These are phyloP conservation scores for Paraphaeosphaeria minitans DNA, from an alignment of 2,329 filamentous ascomycete species.

Conservation along the genomic window DNA sequence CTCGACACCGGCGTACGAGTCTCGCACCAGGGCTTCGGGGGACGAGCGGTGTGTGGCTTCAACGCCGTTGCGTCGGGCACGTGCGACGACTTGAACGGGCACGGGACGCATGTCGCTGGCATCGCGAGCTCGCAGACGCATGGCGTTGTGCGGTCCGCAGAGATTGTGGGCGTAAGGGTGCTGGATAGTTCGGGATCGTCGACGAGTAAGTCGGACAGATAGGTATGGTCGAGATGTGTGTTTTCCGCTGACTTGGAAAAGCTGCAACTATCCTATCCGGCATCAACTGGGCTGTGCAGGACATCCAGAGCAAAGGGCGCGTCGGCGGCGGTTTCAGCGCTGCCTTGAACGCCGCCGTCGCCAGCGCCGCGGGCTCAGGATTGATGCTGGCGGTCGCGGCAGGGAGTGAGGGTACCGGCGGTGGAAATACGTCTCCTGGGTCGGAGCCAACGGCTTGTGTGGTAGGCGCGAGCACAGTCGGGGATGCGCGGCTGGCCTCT, in stretches of 20 bases:
- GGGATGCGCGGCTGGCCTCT: slow-evolving; percentile 13
- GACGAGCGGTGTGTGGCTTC: slow-evolving; percentile 91
- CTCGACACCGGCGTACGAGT: slow-evolving; percentile 94
- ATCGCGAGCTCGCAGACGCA: slow-evolving; percentile 97
- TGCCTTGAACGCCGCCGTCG: slow-evolving; percentile 32
- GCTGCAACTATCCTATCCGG: slow-evolving; percentile 19
- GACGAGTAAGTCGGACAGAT: slow-evolving; percentile 4
- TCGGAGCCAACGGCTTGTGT: slow-evolving; percentile 39
- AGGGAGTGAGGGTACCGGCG: slow-evolving; percentile 32
- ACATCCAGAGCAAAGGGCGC: slow-evolving; percentile 22
- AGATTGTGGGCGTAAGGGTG: slow-evolving; percentile 94
- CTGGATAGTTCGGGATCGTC: slow-evolving; percentile 52
- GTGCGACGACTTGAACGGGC: slow-evolving; percentile 91
- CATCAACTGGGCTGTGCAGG: slow-evolving; percentile 26
- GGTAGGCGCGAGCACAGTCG: slow-evolving; percentile 26
- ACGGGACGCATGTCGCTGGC: slow-evolving; percentile 97
- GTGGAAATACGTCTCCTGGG: slow-evolving; percentile 32
- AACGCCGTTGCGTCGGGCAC: slow-evolving; percentile 78
- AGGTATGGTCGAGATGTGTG: neutral
- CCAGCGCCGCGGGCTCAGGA: slow-evolving; percentile 27
- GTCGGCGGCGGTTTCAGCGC: slow-evolving; percentile 29
- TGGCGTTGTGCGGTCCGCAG: slow-evolving; percentile 96
- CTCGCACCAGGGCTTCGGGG: slow-evolving; percentile 93
- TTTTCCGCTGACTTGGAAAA: neutral
- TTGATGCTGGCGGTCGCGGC: slow-evolving; percentile 35